Base-by-base conservation (phyloP, 495 filamentous ascomycete species). In the Hypoxylon rickii region DNA sequence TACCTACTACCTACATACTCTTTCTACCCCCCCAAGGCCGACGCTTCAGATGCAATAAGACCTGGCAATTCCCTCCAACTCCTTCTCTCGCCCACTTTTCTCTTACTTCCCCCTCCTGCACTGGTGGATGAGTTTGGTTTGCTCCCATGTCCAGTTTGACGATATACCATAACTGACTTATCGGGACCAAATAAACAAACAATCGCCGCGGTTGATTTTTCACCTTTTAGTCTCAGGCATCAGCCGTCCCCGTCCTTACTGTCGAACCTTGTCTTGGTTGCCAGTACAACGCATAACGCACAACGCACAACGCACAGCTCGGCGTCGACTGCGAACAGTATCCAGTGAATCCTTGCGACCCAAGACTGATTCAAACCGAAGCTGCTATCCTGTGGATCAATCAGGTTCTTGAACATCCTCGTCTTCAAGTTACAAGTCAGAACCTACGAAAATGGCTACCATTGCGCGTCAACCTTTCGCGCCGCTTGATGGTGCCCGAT, bases 401-500 rank as follows among this genome's bases (percentile, higher is more conserved):
- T 53, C 57, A 44, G 52, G 20, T 38, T 55, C 41, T 21, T 42
- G 17, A 20, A 37, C 51, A 44, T 33, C 32, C 26, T 61, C 45
- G 26, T 44, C 32, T 45, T 40, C 40, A 52, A 59, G 44, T 52
- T 4, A 46, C 58, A 62, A 53, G 46, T 55, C 49, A 46, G 39
- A 49, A 44, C 50, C 31, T 31, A 55, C 59, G 50, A 61, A 58
- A 62, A 80, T 80, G 77, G 71, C 77, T 38, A 63, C 74, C 44
- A 36, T 75, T 24, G 65, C 67, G 44, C 78, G 83, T 49, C 81
- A 82, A 64, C 83, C 83, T 20, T 85, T 86, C 57, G 83, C 79
- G 51, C 76, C 78, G 10, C 65, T 85, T 11, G 75, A 79, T 43
- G 75, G 72, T 36, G 67, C 76, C 26, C 74, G 83, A 38, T 64